Base-by-base conservation (phyloP, 2,329 filamentous ascomycete species). In the Arthrobotrys conoides region DNA sequence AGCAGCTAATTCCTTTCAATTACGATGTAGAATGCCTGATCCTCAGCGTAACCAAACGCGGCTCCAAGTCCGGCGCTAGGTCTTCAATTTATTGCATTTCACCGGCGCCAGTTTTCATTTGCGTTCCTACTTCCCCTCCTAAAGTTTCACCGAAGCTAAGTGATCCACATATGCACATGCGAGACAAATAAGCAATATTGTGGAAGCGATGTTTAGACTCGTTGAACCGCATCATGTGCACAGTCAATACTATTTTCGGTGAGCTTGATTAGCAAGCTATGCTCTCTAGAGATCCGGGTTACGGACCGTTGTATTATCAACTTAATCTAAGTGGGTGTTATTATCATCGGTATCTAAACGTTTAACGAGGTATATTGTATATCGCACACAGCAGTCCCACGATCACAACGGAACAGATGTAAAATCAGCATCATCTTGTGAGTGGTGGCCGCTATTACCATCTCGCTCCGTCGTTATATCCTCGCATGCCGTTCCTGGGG, bases 31-130 rank as follows among this genome's bases (percentile, higher is more conserved):
- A 73, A 87, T 88, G 87, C 84, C 82, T 16, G 87, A 88, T 82
- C 87, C 87, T 4, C 86, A 88, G 82, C 85, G 87, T 33, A 87
- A 87, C 59, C 87, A 87, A 83, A 86, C 85, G 8, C 59, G 59
- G 2, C 48, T 77, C 30, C 72, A 71, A 55, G 30, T 71, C 5
- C 36, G 49, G 3, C 72, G 36, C 18, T 76, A 49, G 41, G 22
- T 6, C 48, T 20, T 6, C 4, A n/a, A 18, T 5, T 18, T 44
- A n/a, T n/a, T 44, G 8, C n/a, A 18, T 18, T 44, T 44, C 16
- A 3, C 14, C 14, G n/a, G n/a, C 44, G 18, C 5, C 5, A 8
- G 5, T n/a, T 20, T 18, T 46, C n/a, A n/a, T 20, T n/a, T 41
- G 44, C 20, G 1, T 9, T 30, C 27, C 27, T 30, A 30, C 6